These are phyloP conservation scores for Suhomyces yuchorum DNA, from an alignment of 1,139 yeast species.

Conservation along the genomic window DNA sequence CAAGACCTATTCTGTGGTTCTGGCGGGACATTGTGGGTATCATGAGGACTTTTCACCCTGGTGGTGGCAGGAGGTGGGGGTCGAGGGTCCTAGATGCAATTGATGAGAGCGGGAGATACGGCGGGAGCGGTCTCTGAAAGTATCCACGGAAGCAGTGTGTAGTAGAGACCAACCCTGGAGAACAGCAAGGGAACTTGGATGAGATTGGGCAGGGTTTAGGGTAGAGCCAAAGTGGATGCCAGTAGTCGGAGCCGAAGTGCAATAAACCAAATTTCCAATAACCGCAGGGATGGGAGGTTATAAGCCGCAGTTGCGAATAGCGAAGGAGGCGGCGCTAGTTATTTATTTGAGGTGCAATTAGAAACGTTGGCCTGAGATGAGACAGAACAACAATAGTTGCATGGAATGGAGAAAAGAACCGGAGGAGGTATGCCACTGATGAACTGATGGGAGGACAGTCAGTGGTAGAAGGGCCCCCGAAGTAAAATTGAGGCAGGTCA, in stretches of 20 bases:
- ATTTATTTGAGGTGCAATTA: constrained; percentile 2
- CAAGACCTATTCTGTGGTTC: background rate
- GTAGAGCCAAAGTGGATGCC: background rate
- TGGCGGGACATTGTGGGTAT: background rate
- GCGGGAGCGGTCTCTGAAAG: background rate
- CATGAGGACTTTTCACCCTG: background rate
- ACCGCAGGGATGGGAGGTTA: constrained; percentile 1
- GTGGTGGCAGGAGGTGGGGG: background rate
- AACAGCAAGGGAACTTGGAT: background rate
- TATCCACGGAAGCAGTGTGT: background rate
- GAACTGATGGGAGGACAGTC: background rate
- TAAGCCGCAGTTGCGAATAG: background rate
- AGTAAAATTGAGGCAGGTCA: background rate
- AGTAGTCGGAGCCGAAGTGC: background rate
- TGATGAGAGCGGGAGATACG: background rate
- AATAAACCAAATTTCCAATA: background rate
- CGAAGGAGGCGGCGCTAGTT: background rate
- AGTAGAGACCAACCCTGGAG: background rate
- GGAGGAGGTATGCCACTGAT: background rate
- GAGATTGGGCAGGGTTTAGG: no score
- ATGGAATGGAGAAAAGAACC: background rate
- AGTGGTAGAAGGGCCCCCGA: no score
- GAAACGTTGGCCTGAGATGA: background rate
- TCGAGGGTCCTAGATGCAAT: background rate
- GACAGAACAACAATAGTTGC: background rate